phyloP scores from a whole-genome alignment of 116 monocot genomes.

The Dioscorea cayenensis region DNA sequence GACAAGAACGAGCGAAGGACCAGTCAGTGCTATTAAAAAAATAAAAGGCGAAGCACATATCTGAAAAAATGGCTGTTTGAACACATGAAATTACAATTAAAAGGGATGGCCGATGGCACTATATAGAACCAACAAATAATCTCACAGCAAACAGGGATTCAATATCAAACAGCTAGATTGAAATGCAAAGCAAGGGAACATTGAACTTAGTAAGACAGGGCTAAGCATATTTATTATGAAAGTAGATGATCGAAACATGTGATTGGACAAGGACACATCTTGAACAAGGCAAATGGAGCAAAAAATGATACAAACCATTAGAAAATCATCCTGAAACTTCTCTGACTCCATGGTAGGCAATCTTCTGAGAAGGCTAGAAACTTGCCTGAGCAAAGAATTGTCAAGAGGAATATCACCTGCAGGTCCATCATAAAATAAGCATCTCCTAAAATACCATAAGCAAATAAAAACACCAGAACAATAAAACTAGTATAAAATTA shows the following conservation, averaged over 20 bases:
- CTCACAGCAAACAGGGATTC: too few relatives aligned
- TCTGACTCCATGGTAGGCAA: constrained; percentile 95
- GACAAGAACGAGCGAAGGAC: neutral
- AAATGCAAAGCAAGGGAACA: too few relatives aligned
- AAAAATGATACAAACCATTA: constrained; percentile 61
- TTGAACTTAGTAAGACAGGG: too few relatives aligned
- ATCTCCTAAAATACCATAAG: neutral
- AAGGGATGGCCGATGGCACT: too few relatives aligned
- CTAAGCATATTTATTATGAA: too few relatives aligned
- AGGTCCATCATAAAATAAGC: constrained; percentile 3
- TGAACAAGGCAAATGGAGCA: neutral
- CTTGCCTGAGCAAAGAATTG: constrained; percentile 97
- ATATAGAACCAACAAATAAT: too few relatives aligned
- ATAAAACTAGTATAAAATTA: neutral
- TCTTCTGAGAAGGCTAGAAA: constrained; percentile 93
- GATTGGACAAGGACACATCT: too few relatives aligned
- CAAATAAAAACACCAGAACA: neutral
- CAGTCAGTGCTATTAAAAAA: too few relatives aligned
- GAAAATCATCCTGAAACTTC: constrained; percentile 97
- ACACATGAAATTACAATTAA: too few relatives aligned
- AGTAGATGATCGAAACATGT: neutral
- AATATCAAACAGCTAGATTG: too few relatives aligned
- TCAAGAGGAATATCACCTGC: constrained; percentile 87
- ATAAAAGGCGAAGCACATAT: too few relatives aligned
- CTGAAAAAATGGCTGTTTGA: too few relatives aligned